Conservation (phyloP, 2,329 filamentous ascomycete species). For the Ceratocystis cacaofunesta region DNA sequence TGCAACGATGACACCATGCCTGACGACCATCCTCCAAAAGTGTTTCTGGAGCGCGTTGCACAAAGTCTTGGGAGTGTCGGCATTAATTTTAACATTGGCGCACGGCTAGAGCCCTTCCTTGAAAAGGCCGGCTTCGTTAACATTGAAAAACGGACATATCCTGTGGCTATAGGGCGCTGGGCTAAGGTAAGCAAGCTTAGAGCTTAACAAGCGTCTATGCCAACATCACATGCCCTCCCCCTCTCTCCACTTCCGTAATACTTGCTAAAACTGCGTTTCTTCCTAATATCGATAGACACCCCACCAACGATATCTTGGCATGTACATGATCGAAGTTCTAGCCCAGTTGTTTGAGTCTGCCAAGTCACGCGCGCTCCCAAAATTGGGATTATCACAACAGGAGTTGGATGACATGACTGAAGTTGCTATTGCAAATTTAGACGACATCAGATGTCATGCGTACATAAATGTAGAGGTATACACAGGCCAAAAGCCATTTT, state of each 20-base stretch:
- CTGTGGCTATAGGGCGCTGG: constrained; percentile 34
- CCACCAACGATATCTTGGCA: constrained; percentile 27
- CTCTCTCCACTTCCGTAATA: not conserved
- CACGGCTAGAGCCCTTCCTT: constrained; percentile 26
- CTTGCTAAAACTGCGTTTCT: not conserved
- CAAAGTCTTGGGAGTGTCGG: constrained; percentile 26
- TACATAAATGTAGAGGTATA: constrained; percentile 31
- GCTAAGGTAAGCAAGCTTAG: constrained; percentile 24
- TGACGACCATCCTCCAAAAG: constrained; percentile 26
- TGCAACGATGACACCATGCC: constrained; percentile 33
- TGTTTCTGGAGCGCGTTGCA: constrained; percentile 24
- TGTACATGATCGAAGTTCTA: constrained; percentile 31
- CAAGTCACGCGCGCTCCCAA: constrained; percentile 29
- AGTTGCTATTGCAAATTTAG: constrained; percentile 25
- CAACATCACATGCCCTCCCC: not conserved
- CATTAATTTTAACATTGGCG: constrained; percentile 26
- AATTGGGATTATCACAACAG: constrained; percentile 24
- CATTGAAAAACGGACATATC: constrained; percentile 25
- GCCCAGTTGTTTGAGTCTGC: constrained; percentile 28
- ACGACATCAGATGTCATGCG: constrained; percentile 27
- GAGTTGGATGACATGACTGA: constrained; percentile 19
- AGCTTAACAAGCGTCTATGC: too few species aligned
- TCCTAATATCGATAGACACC: not conserved
- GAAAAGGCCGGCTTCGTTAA: constrained; percentile 31
- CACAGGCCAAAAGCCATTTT: constrained; percentile 29